A percentile compares a stretch with the other conserved stretches of the same genome.
These are phyloP conservation scores for Lactarius deliciosus DNA, from an alignment of 768 basidiomycete species.

Conservation along the genomic window DNA sequence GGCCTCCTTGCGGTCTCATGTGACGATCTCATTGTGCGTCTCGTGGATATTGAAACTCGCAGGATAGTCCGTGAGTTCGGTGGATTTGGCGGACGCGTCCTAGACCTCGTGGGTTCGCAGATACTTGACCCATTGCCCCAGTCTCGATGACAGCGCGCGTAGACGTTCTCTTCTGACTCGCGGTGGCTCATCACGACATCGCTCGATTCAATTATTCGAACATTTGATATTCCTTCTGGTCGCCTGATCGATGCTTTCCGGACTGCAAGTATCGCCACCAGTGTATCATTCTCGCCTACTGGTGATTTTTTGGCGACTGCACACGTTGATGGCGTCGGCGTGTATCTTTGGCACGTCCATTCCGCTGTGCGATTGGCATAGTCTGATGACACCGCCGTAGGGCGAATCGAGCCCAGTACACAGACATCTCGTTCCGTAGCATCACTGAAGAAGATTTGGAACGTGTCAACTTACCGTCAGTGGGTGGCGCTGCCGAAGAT, in stretches of 20 bases:
- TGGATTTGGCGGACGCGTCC: conserved; percentile 79
- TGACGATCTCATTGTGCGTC: conserved; percentile 81
- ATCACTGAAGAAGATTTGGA: conserved; percentile 74
- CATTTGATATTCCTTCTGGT: conserved; percentile 94
- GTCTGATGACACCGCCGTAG: conserved; percentile 39
- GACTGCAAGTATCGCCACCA: conserved; percentile 84
- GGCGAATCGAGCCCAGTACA: conserved; percentile 95
- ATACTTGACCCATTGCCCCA: conserved; percentile 2
- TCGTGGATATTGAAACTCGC: conserved; percentile 90
- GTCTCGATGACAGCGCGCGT: conserved; percentile 1
- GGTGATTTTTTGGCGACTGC: conserved; percentile 95
- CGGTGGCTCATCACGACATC: conserved; percentile 90
- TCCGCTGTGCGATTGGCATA: conserved; percentile 4
- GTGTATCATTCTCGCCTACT: conserved; percentile 89
- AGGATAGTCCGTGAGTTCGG: conserved; percentile 85
- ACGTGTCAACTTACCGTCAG: conserved; percentile 72
- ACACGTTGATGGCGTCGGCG: conserved; percentile 91
- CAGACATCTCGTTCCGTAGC: conserved; percentile 77
- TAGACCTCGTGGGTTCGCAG: conserved; percentile 73
- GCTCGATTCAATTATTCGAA: conserved; percentile 88
- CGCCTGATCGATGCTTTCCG: conserved; percentile 89
- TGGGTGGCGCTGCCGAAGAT: conserved; percentile 81
- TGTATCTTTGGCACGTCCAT: conserved; percentile 80
- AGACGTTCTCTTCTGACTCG: conserved; percentile 96
- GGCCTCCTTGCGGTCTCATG: conserved; percentile 80